A percentile compares a stretch with the other conserved stretches of the same genome.
Evolutionary conservation across 805 yeast genomes (phyloP).

Genomic region (Candida sanyiensis): DNA sequence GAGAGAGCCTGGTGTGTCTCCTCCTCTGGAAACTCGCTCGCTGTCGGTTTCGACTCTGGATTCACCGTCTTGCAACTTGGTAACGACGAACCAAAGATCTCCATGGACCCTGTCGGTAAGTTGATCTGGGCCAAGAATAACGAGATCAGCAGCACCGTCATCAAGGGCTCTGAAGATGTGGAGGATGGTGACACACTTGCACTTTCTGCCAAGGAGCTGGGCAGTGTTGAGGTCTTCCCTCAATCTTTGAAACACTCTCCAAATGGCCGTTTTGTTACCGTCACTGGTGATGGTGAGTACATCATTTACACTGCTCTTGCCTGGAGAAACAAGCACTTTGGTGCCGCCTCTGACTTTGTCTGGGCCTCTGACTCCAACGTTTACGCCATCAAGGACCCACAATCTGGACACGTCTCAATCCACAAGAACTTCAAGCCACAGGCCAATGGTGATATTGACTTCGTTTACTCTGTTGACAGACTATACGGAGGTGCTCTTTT

Average conservation of each 20-base stretch:
- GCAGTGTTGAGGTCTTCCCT: conserved; percentile 92
- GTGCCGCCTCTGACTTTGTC: conserved; percentile 82
- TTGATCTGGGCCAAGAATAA: conserved; percentile 81
- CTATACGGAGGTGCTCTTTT: conserved; percentile 85
- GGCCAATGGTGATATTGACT: conserved; percentile 53
- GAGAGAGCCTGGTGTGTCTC: conserved; percentile 97
- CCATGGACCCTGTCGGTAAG: conserved; percentile 92
- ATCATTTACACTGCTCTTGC: conserved; percentile 94
- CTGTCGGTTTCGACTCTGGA: conserved; percentile 95
- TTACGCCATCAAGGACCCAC: conserved; percentile 75
- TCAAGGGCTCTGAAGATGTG: conserved; percentile 60
- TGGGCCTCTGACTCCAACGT: conserved; percentile 92
- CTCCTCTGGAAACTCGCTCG: conserved; percentile 64
- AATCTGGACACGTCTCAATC: conserved; percentile 52
- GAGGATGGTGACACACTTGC: conserved; percentile 80
- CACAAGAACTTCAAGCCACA: conserved; percentile 84
- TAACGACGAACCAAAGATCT: conserved; percentile 87
- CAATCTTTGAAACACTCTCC: conserved; percentile 86
- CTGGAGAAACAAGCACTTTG: conserved; percentile 95
- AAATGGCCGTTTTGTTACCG: conserved; percentile 94
- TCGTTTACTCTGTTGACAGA: conserved; percentile 69
- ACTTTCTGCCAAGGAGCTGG: conserved; percentile 82
- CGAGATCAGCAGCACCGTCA: conserved; percentile 79
- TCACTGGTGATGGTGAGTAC: conserved; percentile 97
- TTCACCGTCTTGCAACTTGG: conserved; percentile 85